Base-by-base conservation (phyloP, 2,329 filamentous ascomycete species). In the Pyrenophora seminiperda region DNA sequence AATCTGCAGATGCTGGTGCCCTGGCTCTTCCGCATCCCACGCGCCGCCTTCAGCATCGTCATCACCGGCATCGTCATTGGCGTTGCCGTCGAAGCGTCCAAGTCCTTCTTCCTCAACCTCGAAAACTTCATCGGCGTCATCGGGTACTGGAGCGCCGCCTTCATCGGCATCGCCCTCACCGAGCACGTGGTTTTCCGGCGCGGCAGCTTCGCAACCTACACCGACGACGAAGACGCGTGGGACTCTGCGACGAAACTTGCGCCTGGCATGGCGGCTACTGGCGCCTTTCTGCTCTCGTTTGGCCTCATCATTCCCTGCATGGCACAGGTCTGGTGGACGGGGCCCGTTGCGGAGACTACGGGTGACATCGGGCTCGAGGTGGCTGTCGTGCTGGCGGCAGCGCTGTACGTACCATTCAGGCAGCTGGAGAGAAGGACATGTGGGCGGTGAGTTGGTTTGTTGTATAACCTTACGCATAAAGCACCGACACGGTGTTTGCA, bases 301-400 rank as follows among this genome's bases (percentile, higher is more conserved):
- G 75, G 58, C 4, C 55, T 86, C 7, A 77, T 86, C 2, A 74
- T 86, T 5, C 83, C 84, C 0, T 81, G 79, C 24, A 86, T 86
- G 79, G 77, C 75, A 7, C 81, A 85, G 67, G 79, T 77, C 3
- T 86, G 83, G 83, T 86, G 79, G 62, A 80, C 77, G 7, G 84
- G 84, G 0, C 83, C 83, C 0, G 81, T 87, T 58, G 84, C 83
- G 0, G 70, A 77, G 67, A 78, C 61, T 29, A 84, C 83, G 9
- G 85, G 85, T 0, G 84, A 88, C 56, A 81, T 88, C 65, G 85
- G 85, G 0, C 86, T 88, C 49, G 85, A 88, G 73, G 71, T 85
- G 66, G 84, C 84, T 0, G 81, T 87, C 61, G 76, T 77, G 20
- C 64, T 79, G 9, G 75, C 74, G 7, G 70, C 69, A n/a, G 34